Conservation (phyloP, 1,139 yeast species). For the Magnusiomyces fungicola region DNA sequence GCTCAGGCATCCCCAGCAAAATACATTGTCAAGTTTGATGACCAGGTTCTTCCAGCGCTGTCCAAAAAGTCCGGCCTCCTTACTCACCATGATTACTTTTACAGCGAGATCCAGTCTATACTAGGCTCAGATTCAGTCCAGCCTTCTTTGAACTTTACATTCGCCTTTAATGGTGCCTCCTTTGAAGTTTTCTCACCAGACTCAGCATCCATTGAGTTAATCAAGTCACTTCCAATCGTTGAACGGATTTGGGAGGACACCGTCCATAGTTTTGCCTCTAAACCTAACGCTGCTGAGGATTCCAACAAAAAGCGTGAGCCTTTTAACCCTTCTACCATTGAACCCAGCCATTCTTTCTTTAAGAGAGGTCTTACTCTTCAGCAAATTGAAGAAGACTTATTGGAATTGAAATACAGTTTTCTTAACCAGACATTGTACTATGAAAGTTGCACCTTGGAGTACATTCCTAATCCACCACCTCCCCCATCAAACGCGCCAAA, state of each 20-base stretch:
- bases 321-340: no score
- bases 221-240: conserved; percentile 7
- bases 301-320: no score
- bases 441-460: not conserved
- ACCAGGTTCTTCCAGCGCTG: not conserved
- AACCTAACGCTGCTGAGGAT: not conserved
- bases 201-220: not conserved
- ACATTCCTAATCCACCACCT: not conserved
- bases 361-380: no score
- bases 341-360: no score
- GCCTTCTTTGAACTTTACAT: conserved; percentile 6
- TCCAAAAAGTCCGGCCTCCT: not conserved
- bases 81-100: not conserved
- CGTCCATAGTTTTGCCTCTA: not conserved
- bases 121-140: not conserved
- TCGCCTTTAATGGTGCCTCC: conserved; percentile 11
- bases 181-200: not conserved
- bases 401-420: not conserved
- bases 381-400: not conserved
- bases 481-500: not conserved
- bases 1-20: not conserved
- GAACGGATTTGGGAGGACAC: not conserved
- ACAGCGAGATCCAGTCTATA: not conserved
- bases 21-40: conserved; percentile 3
- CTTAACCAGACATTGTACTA: not conserved